Percentiles rank a stretch among this genome's conserved stretches.
Conservation (phyloP, 257 asterid species). For the Primulina huaijiensis region DNA sequence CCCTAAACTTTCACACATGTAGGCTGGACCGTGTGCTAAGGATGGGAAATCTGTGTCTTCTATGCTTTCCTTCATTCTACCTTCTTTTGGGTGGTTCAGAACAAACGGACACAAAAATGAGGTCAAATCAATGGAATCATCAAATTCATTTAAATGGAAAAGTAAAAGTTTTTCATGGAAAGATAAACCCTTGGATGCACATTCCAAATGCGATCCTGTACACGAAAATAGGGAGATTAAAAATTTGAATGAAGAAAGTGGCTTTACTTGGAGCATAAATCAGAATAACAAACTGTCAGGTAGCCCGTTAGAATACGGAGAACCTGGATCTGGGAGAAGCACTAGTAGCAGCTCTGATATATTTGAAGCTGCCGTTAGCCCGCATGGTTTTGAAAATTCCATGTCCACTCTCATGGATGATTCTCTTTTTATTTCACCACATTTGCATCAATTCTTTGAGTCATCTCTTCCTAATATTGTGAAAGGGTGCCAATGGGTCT, state of each 20-base stretch:
- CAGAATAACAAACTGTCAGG: constrained; percentile 19
- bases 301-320: constrained; percentile 35
- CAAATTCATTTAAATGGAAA: constrained; percentile 67
- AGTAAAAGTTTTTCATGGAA: constrained; percentile 59
- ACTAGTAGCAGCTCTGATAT: constrained; percentile 46
- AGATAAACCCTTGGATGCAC: constrained; percentile 64
- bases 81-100: constrained; percentile 60
- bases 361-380: constrained; percentile 61
- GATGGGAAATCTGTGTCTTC: constrained; percentile 62
- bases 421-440: constrained; percentile 63
- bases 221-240: constrained; percentile 24
- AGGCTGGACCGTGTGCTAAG: constrained; percentile 56
- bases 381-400: constrained; percentile 44
- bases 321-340: constrained; percentile 60
- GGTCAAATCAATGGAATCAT: constrained; percentile 42
- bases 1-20: constrained; percentile 38
- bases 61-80: constrained; percentile 52
- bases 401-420: constrained; percentile 59
- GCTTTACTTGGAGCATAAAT: constrained; percentile 19
- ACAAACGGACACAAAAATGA: constrained; percentile 31
- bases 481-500: constrained; percentile 85
- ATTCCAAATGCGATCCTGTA: constrained; percentile 31
- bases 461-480: constrained; percentile 91
- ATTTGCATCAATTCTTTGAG: constrained; percentile 69
- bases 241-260: constrained; percentile 28